phyloP scores from a whole-genome alignment of 164 flowering plant species.

The grape (Vitis vinifera) region DNA sequence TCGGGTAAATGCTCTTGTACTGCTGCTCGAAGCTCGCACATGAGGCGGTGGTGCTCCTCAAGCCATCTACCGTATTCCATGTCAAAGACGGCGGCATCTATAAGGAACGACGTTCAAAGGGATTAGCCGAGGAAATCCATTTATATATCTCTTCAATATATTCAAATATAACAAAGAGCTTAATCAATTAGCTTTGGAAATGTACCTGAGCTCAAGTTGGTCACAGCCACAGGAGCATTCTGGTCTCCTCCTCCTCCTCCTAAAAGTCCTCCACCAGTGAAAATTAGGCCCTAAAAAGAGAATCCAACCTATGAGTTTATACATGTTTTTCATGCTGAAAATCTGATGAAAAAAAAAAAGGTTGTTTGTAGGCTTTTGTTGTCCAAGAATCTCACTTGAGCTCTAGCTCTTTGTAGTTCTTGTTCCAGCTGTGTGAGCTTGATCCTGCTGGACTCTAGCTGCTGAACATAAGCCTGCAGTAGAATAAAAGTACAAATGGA shows the following conservation, averaged over 20 bases:
- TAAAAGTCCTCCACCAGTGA: constrained; percentile 59
- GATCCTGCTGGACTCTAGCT: constrained; percentile 90
- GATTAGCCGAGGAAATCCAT: not conserved
- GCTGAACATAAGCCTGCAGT: constrained; percentile 96
- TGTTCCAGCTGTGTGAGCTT: constrained; percentile 92
- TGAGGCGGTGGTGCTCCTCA: constrained; percentile 88
- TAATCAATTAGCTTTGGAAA: not conserved
- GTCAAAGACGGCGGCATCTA: constrained; percentile 84
- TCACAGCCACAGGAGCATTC: constrained; percentile 48
- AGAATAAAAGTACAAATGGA: not conserved
- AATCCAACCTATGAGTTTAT: not conserved
- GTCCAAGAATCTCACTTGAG: constrained; percentile 52
- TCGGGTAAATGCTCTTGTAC: constrained; percentile 87
- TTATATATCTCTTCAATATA: not conserved
- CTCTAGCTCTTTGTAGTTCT: constrained; percentile 88
- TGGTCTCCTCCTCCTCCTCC: constrained; percentile 53
- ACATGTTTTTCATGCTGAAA: too few relatives aligned
- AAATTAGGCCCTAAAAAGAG: constrained; percentile 61
- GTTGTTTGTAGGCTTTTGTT: too few relatives aligned
- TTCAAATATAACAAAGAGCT: not conserved
- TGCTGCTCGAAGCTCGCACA: constrained; percentile 89
- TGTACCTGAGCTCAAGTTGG: constrained; percentile 64
- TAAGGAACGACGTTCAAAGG: not conserved
- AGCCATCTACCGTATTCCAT: constrained; percentile 94
- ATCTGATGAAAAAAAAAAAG: not conserved